Conservation (phyloP, 208 protist species). For the Angomonas deanei region DNA sequence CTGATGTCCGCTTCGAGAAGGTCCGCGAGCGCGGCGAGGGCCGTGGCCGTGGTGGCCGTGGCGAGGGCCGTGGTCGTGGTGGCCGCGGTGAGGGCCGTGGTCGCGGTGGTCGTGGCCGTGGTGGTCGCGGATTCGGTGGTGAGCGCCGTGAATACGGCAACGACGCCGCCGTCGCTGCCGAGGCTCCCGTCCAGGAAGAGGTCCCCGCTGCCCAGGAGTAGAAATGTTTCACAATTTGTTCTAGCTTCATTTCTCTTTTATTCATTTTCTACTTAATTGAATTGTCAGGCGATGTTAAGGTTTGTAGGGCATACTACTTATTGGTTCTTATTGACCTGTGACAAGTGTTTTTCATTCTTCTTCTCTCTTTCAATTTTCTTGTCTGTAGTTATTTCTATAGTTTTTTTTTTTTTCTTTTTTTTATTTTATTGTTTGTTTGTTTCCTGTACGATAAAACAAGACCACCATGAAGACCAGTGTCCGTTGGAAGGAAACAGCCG, state of each 20-base stretch:
- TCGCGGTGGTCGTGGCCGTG: constrained; percentile 44
- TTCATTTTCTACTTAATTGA: not conserved
- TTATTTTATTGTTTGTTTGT: constrained; percentile 5
- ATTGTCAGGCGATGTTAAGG: not conserved
- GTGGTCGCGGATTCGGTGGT: constrained; percentile 73
- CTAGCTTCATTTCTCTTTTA: not conserved
- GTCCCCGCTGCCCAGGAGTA: constrained; percentile 16
- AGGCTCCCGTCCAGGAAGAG: constrained; percentile 16
- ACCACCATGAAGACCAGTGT: constrained; percentile 54
- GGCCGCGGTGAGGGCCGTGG: constrained; percentile 68
- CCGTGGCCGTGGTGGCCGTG: constrained; percentile 36
- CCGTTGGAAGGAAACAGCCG: constrained; percentile 60
- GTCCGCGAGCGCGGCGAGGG: constrained; percentile 36
- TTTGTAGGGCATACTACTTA: too few species aligned
- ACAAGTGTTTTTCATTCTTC: not conserved
- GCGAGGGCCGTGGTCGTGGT: constrained; percentile 44
- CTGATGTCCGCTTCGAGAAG: constrained; percentile 47
- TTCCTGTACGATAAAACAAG: not conserved
- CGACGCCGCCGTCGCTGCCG: constrained; percentile 20
- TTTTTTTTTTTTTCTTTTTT: constrained; percentile 27
- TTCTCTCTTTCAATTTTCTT: not conserved
- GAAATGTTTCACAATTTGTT: not conserved
- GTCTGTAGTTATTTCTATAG: constrained; percentile 8
- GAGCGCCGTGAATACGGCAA: constrained; percentile 77
- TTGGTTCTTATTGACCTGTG: too few species aligned